Base-by-base conservation (phyloP, 1,139 yeast genomes). In the Candida sojae region DNA sequence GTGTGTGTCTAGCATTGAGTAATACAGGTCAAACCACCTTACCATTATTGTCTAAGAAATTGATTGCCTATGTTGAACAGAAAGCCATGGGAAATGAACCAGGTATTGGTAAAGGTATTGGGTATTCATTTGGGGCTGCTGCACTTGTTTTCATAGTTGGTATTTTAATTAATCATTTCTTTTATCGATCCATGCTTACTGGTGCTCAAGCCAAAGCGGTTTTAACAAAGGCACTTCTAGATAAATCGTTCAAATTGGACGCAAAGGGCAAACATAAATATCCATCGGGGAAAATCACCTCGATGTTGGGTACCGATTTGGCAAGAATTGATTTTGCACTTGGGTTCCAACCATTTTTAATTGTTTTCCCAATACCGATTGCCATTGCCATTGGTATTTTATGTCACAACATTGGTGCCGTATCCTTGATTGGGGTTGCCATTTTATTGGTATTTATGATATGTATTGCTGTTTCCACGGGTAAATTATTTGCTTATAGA, bases 161-260 rank as follows among this genome's bases (percentile, higher is more conserved):
- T 43, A 44, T 64, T 7, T 42, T 58, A 10, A 56, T 60, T 71
- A 64, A 67, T 49, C 71, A 68, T 49, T 59, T 61, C 43, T 61
- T 70, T 50, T 67, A 67, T 44, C 58, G 62, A 44, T 58, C 71
- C 12, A 67, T 63, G 60, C 49, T 66, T 45, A 56, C 64, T n/a
- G 96, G 96, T 54, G 86, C 86, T 12, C 84, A 84, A 59, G 80
- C 79, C 28, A 83, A 86, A 59, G 80, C 88, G 0, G 79, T 86
- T 1, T 64, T 88, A 43, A 83, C 86, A 2, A 84, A 85, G 51
- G 84, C 88, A 1, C 66, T 88, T 10, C 70, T 88, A 50, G 77
- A 79, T 50, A 90, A 90, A 62, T 77, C 92, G 12, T 77, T 88
- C 54, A 73, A 65, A 45, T 75, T 90, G 11, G 79, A 82, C 53